Conservation (phyloP, 2,329 filamentous ascomycete genomes). For the Fusarium incarnatum region DNA sequence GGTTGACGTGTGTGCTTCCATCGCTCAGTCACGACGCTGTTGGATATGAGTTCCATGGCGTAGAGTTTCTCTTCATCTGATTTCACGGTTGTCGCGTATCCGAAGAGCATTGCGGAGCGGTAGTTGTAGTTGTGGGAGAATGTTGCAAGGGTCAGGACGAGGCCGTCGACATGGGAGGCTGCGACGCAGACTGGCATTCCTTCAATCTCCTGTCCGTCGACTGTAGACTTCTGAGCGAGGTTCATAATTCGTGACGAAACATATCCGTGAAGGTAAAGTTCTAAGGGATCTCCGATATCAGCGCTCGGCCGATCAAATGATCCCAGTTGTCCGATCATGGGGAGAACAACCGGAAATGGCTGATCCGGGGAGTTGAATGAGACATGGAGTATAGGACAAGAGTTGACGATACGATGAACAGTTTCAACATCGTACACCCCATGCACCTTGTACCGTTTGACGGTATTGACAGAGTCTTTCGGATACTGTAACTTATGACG, state of each 20-base stretch:
- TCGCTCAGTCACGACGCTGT: slow-evolving; percentile 75
- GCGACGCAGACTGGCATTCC: slow-evolving; percentile 79
- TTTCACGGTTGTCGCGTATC: slow-evolving; percentile 75
- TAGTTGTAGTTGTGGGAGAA: slow-evolving; percentile 90
- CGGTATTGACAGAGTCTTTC: slow-evolving; percentile 70
- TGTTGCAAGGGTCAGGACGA: slow-evolving; percentile 82
- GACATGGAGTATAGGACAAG: slow-evolving; percentile 80
- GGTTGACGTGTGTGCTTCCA: slow-evolving; percentile 78
- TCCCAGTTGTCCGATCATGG: slow-evolving; percentile 88
- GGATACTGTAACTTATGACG: slow-evolving; percentile 68
- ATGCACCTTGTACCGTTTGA: slow-evolving; percentile 74
- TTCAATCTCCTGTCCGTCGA: slow-evolving; percentile 29
- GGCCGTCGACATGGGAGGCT: slow-evolving; percentile 80
- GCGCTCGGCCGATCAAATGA: slow-evolving; percentile 74
- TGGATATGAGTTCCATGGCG: slow-evolving; percentile 83
- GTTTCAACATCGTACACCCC: slow-evolving; percentile 77
- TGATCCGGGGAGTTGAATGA: slow-evolving; percentile 75
- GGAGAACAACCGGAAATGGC: slow-evolving; percentile 81
- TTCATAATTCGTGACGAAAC: slow-evolving; percentile 83
- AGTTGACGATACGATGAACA: slow-evolving; percentile 82
- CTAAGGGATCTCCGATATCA: slow-evolving; percentile 72
- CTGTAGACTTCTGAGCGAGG: slow-evolving; percentile 53
- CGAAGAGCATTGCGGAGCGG: slow-evolving; percentile 82
- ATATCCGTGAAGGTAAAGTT: slow-evolving; percentile 88
- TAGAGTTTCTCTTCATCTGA: slow-evolving; percentile 77